Evolutionary conservation across 768 basidiomycete species (phyloP).

Genomic region (Gymnopilus junonius): DNA sequence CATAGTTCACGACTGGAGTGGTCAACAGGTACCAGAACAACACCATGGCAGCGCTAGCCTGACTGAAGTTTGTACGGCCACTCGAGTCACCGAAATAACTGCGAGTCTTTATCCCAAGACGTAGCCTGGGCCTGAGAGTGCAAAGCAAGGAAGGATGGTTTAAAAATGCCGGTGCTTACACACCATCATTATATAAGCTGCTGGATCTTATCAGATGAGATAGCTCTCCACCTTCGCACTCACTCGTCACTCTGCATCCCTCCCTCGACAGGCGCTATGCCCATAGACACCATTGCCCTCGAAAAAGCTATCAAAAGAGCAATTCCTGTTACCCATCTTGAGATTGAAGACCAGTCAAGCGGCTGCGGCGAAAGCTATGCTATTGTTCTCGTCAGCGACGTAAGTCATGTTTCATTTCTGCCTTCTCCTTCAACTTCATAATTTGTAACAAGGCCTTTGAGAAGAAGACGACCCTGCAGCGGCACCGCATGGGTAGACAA

Average conservation of each 20-base stretch:
- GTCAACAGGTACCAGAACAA: too few species aligned
- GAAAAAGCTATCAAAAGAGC: conserved; percentile 67
- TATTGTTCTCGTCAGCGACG: conserved; percentile 78
- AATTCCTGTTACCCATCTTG: conserved; percentile 66
- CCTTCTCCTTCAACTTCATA: neutral
- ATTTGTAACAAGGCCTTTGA: conserved; percentile 62
- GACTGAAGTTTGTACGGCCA: too few species aligned
- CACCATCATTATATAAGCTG: neutral
- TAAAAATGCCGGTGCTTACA: neutral
- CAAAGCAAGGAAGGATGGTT: too few species aligned
- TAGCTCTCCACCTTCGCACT: neutral
- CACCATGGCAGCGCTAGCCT: too few species aligned
- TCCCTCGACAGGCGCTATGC: conserved; percentile 46
- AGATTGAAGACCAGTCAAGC: conserved; percentile 77
- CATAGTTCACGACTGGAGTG: too few species aligned
- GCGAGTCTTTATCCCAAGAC: neutral
- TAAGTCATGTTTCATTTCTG: conserved; percentile 31
- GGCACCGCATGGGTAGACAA: conserved; percentile 65
- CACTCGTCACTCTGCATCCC: neutral
- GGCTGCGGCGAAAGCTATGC: conserved; percentile 84
- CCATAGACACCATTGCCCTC: conserved; percentile 57
- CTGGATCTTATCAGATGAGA: conserved; percentile 3
- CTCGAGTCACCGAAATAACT: neutral
- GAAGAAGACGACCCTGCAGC: conserved; percentile 78
- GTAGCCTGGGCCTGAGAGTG: neutral